Evolutionary conservation across 164 flowering plant genomes (phyloP), one percentile per base, ranked within the genome.

Genomic region (Amborella trichopoda): DNA sequence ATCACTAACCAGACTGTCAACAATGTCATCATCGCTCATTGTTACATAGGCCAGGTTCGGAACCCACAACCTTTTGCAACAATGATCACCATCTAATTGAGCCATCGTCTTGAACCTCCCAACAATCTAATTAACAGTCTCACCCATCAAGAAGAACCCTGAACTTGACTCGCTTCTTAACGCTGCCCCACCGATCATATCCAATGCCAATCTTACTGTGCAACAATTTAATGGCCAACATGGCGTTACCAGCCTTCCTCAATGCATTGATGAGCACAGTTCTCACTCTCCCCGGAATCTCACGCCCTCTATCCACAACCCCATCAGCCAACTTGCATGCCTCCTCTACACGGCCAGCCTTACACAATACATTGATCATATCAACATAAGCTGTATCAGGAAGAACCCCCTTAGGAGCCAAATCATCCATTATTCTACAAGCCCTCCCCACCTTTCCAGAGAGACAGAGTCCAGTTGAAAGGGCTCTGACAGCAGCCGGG

Each of bases 301-400:
- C 99, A 40, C 94, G 70, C 14, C 90, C 96, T 52, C 99, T 73
- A 48, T 82, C 96, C 45, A 85, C 77, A 62, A 93, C 56, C 18
- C 96, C 94, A 74, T 93, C 99, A 26, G 91, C 99, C 74, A 93
- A 71, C 54, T 80, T 88, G 61, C 99, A 93, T 40, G 95, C 99
- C 66, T 93, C 75, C 58, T 71, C 64, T 21, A 82, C 14, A 24
- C 91, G 78, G 6, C 91, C 95, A 2, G 81, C 83, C 63, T 77
- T 93, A 54, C 95, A 82, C 72, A 93, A 44, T 17, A 71, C 78
- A 58, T 73, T 67, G 40, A 88, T 74, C 99, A 93, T 93, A 53
- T 93, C 94, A 49, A 80, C 95, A 59, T 64, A 84, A 23, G 96
- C 95, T 17, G 73, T 62, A 34, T 80, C 96, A 2, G 75, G 80